A percentile compares a stretch with the other conserved stretches of the same genome.
phyloP scores from a whole-genome alignment of 73 alveolate species.

The Stentor roeselii region DNA sequence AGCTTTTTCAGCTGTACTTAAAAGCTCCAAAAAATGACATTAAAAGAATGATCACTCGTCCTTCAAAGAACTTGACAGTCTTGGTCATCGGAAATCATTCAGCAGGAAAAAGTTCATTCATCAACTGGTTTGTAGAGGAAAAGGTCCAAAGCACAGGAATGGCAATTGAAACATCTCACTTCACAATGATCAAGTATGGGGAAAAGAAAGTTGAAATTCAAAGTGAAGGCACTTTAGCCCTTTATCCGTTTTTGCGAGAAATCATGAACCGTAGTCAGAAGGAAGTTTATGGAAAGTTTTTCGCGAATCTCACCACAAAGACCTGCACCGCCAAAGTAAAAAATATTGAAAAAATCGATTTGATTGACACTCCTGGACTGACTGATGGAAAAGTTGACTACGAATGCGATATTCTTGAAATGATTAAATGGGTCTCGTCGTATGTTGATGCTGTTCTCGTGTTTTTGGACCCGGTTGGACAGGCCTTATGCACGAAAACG shows the following conservation, averaged over 20 bases:
- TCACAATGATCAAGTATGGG: conserved; percentile 41
- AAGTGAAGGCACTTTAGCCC: conserved; percentile 32
- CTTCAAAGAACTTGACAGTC: conserved; percentile 36
- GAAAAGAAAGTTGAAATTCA: conserved; percentile 15
- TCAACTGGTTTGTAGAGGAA: conserved; percentile 42
- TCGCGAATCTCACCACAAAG: conserved; percentile 11
- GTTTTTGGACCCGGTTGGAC: conserved; percentile 48
- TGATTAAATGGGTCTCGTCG: conserved; percentile 28
- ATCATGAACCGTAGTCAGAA: neutral
- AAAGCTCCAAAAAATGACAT: neutral
- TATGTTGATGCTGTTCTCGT: conserved; percentile 39
- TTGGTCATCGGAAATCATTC: conserved; percentile 49
- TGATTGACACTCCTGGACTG: conserved; percentile 55
- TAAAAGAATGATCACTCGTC: conserved; percentile 32
- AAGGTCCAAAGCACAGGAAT: conserved; percentile 39
- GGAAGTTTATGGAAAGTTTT: neutral
- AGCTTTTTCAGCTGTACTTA: neutral
- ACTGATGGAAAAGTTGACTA: conserved; percentile 50
- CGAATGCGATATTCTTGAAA: conserved; percentile 35
- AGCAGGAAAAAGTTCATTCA: conserved; percentile 47
- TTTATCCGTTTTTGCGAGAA: conserved; percentile 17
- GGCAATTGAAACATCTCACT: conserved; percentile 44
- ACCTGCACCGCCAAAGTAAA: conserved; percentile 2
- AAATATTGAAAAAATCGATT: conserved; percentile 28
- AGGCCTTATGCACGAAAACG: conserved; percentile 42